Percentiles rank a stretch among this genome's conserved stretches.
Conservation (phyloP, 345 rosid species). For the Populus alba region DNA sequence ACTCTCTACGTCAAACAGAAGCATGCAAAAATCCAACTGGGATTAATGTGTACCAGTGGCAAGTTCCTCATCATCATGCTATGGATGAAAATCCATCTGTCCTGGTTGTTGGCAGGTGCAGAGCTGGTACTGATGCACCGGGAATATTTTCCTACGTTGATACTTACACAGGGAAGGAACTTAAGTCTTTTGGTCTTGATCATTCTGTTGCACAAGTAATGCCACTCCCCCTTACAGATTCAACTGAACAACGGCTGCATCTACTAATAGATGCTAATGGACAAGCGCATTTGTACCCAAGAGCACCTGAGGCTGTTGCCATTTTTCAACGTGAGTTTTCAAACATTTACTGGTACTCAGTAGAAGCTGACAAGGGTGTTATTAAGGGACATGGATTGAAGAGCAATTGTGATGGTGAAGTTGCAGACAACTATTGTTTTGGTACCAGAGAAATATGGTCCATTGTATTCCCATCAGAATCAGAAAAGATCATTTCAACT, state of each 20-base stretch:
- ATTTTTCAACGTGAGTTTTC: slow-evolving; percentile 65
- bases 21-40: slow-evolving; percentile 55
- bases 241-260: slow-evolving; percentile 87
- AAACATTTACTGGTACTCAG: slow-evolving; percentile 88
- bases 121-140: slow-evolving; percentile 49
- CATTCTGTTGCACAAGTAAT: slow-evolving; percentile 79
- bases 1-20: slow-evolving; percentile 59
- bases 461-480: slow-evolving; percentile 76
- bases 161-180: slow-evolving; percentile 79
- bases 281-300: slow-evolving; percentile 81
- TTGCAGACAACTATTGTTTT: slow-evolving; percentile 72
- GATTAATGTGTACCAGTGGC: slow-evolving; percentile 79
- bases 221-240: slow-evolving; percentile 81
- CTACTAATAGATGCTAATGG: slow-evolving; percentile 61
- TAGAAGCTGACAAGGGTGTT: slow-evolving; percentile 60
- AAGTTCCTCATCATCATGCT: slow-evolving; percentile 97
- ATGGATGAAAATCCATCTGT: slow-evolving; percentile 91
- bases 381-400: slow-evolving; percentile 78
- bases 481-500: slow-evolving; percentile 80
- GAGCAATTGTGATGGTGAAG: slow-evolving; percentile 52
- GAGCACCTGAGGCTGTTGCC: slow-evolving; percentile 60
- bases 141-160: slow-evolving; percentile 83
- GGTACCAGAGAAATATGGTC: slow-evolving; percentile 81
- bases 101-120: slow-evolving; percentile 77
- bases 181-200: slow-evolving; percentile 47